phyloP scores from a whole-genome alignment of 768 basidiomycete genomes.

The Russula sp. region DNA sequence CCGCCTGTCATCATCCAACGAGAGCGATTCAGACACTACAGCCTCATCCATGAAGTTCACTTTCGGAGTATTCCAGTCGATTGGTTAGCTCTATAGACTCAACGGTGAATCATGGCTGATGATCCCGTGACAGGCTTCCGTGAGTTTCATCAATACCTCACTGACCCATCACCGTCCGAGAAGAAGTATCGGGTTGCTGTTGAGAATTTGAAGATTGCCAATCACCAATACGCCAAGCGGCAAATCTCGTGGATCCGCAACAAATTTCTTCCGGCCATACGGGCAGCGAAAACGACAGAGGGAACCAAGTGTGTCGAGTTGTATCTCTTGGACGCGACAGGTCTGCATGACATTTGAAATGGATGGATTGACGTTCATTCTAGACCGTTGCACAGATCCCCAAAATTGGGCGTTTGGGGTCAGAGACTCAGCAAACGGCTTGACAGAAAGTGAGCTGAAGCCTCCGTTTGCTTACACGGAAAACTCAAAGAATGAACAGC shows the following conservation, averaged over 20 bases:
- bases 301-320: slow-evolving; percentile 34
- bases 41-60: slow-evolving; percentile 49
- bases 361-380: slow-evolving; percentile 39
- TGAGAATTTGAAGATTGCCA: slow-evolving; percentile 79
- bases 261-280: slow-evolving; percentile 73
- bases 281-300: slow-evolving; percentile 38
- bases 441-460: slow-evolving; percentile 41
- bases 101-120: neutral
- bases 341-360: slow-evolving; percentile 32
- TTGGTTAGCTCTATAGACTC: slow-evolving; percentile 47
- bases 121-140: slow-evolving; percentile 63
- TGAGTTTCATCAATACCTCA: slow-evolving; percentile 73
- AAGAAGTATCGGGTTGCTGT: slow-evolving; percentile 47
- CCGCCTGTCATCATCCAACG: slow-evolving; percentile 20
- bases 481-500: neutral
- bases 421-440: slow-evolving; percentile 41
- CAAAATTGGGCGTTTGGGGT: slow-evolving; percentile 53
- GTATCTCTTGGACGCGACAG: slow-evolving; percentile 66
- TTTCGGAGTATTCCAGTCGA: slow-evolving; percentile 88
- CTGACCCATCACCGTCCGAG: slow-evolving; percentile 35
- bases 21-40: neutral
- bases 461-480: neutral
- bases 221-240: slow-evolving; percentile 84
- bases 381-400: neutral
- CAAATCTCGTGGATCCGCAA: slow-evolving; percentile 92